phyloP scores from a whole-genome alignment of 2,329 filamentous ascomycete genomes.

The Emmonsia crescens region DNA sequence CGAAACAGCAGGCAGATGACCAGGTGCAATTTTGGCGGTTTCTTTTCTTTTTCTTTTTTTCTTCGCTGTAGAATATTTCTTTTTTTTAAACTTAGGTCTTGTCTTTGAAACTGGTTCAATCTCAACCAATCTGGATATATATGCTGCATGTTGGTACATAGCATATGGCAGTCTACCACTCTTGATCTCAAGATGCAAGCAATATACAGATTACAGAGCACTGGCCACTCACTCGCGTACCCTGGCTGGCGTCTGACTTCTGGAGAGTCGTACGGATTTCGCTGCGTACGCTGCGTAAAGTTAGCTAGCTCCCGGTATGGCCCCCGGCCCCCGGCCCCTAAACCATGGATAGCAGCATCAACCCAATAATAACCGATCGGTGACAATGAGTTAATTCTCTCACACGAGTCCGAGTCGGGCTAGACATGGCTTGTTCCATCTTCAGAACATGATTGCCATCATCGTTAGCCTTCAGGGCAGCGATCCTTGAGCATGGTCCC shows the following conservation, averaged over 20 bases:
- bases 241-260: neutral
- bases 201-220: too few species aligned
- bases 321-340: neutral
- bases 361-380: neutral
- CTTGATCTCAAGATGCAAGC: too few species aligned
- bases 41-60: slow-evolving; percentile 2
- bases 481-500: neutral
- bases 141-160: neutral
- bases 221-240: too few species aligned
- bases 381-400: neutral
- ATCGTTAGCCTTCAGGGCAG: neutral
- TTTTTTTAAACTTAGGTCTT: neutral
- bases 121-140: neutral
- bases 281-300: neutral
- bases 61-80: neutral
- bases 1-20: slow-evolving; percentile 3
- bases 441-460: neutral
- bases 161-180: neutral
- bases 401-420: neutral
- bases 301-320: neutral
- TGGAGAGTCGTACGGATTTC: neutral
- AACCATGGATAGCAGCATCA: neutral
- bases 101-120: neutral
- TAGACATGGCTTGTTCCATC: neutral
- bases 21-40: neutral